These are phyloP conservation scores for Vinca minor DNA, from an alignment of 257 asterid genomes.

Conservation along the genomic window DNA sequence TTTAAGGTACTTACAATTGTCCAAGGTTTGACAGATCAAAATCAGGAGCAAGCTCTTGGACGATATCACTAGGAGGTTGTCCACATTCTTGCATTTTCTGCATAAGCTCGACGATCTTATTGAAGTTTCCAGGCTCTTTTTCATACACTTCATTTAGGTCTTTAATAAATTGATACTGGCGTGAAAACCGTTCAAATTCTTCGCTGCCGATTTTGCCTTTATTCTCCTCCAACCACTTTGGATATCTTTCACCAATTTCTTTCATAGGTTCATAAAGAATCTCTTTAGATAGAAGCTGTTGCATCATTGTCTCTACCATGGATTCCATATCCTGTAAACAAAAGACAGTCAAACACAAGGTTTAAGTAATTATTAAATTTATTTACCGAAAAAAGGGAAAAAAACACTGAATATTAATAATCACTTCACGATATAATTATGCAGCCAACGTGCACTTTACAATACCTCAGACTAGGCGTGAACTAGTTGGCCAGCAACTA, in stretches of 20 bases:
- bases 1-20: slow-evolving; percentile 53
- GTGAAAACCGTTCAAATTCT: slow-evolving; percentile 53
- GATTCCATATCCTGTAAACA: slow-evolving; percentile 78
- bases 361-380: neutral
- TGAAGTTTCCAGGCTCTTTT: slow-evolving; percentile 75
- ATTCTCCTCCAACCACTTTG: slow-evolving; percentile 77
- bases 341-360: neutral
- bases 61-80: slow-evolving; percentile 90
- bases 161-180: slow-evolving; percentile 57
- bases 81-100: slow-evolving; percentile 99
- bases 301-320: slow-evolving; percentile 95
- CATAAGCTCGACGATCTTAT: slow-evolving; percentile 91
- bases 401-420: neutral
- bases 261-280: slow-evolving; percentile 93
- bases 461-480: neutral
- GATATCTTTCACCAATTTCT: slow-evolving; percentile 91
- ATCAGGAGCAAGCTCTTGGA: slow-evolving; percentile 87
- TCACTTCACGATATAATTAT: neutral
- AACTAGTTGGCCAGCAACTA: neutral
- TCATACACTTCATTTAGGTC: slow-evolving; percentile 65
- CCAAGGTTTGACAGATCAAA: slow-evolving; percentile 70
- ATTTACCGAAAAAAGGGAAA: too few relatives aligned
- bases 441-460: neutral
- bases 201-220: slow-evolving; percentile 52
- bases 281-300: slow-evolving; percentile 87